A percentile compares a stretch with the other conserved stretches of the same genome.
Evolutionary conservation across 202 grass and related monocot genomes (phyloP).

Genomic region (Digitaria exilis): DNA sequence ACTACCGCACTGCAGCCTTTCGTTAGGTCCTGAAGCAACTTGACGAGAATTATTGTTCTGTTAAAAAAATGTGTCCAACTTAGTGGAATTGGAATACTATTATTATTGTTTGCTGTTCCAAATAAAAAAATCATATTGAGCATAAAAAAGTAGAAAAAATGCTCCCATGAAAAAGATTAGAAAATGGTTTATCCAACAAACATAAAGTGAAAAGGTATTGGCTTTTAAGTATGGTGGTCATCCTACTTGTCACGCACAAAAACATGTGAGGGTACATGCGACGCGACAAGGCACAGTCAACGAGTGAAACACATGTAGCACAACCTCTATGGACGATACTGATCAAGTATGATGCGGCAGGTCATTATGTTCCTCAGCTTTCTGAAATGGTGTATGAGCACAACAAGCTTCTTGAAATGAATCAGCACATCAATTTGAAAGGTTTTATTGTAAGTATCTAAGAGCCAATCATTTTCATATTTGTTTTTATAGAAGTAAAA

Average conservation of each 20-base stretch:
- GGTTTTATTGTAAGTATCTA: conserved; percentile 73
- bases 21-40: conserved; percentile 40
- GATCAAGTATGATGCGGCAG: conserved; percentile 42
- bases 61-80: not conserved
- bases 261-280: not conserved
- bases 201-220: not conserved
- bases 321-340: conserved; percentile 10
- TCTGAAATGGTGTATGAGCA: conserved; percentile 71
- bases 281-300: not conserved
- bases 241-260: conserved; percentile 6
- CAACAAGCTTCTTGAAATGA: conserved; percentile 52
- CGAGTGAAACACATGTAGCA: conserved; percentile 21
- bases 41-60: conserved; percentile 10
- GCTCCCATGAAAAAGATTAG: too few species aligned
- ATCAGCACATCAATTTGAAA: conserved; percentile 62
- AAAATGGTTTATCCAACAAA: not conserved
- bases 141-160: conserved; percentile 17
- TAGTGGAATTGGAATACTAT: not conserved
- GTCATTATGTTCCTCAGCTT: conserved; percentile 87
- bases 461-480: not conserved
- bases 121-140: not conserved
- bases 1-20: not conserved
- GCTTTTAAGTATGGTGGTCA: conserved; percentile 9
- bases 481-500: not conserved
- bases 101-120: too few species aligned